A percentile compares a stretch with the other conserved stretches of the same genome.
Conservation (phyloP, 768 basidiomycete genomes). For the Pulveroboletus frians region DNA sequence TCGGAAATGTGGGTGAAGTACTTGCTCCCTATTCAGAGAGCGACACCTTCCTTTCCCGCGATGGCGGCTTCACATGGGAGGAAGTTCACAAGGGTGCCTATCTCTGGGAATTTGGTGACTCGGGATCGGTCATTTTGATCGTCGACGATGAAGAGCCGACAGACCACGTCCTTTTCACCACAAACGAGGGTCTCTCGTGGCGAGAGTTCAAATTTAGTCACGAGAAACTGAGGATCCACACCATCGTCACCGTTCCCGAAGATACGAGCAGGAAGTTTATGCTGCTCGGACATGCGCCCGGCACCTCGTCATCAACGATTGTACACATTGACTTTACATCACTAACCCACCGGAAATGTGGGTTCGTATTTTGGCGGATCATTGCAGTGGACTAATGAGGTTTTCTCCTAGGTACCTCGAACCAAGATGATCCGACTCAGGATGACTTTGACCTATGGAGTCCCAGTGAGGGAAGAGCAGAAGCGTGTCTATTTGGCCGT, state of each 20-base stretch:
- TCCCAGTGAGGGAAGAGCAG: slow-evolving; percentile 83
- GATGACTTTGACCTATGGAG: slow-evolving; percentile 99
- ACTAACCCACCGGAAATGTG: slow-evolving; percentile 72
- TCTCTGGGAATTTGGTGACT: slow-evolving; percentile 97
- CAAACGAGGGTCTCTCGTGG: slow-evolving; percentile 86
- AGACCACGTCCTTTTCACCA: slow-evolving; percentile 83
- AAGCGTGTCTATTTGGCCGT: slow-evolving; percentile 87
- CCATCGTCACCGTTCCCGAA: slow-evolving; percentile 81
- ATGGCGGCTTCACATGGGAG: slow-evolving; percentile 97
- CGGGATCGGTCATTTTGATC: slow-evolving; percentile 88
- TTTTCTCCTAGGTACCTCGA: slow-evolving; percentile 53
- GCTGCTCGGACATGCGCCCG: slow-evolving; percentile 62
- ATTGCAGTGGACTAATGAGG: neutral
- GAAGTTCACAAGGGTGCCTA: slow-evolving; percentile 98
- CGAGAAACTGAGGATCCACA: slow-evolving; percentile 65
- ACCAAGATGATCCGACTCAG: slow-evolving; percentile 61
- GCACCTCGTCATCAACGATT: slow-evolving; percentile 42
- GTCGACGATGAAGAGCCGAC: slow-evolving; percentile 94
- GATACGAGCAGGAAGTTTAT: slow-evolving; percentile 93
- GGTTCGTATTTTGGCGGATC: slow-evolving; percentile 25
- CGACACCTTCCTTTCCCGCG: slow-evolving; percentile 94
- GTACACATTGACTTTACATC: slow-evolving; percentile 87
- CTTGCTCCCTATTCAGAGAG: slow-evolving; percentile 79
- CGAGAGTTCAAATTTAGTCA: slow-evolving; percentile 75
- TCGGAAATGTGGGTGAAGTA: slow-evolving; percentile 88